Conservation (phyloP, 2,329 filamentous ascomycete species). For the Paecilomyces sp. region DNA sequence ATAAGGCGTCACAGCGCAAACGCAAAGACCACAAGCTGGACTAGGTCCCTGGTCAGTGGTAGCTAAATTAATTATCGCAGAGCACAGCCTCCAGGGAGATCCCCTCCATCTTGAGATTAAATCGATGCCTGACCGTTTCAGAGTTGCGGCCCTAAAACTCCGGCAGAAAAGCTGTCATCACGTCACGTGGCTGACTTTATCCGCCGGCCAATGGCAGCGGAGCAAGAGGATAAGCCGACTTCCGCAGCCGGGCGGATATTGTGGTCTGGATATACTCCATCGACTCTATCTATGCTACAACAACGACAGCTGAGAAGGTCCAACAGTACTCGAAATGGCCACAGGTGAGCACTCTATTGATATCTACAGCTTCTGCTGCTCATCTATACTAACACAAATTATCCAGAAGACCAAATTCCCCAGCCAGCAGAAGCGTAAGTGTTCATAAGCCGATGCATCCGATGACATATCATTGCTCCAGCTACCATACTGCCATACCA, state of each 20-base stretch:
- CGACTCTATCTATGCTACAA: background rate
- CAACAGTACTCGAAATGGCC: background rate
- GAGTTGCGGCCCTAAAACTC: slow-evolving; percentile 1
- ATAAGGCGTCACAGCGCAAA: background rate
- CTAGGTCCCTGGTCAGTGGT: background rate
- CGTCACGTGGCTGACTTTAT: background rate
- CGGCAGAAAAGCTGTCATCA: background rate
- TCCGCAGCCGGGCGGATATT: too few species aligned
- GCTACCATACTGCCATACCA: slow-evolving; percentile 3
- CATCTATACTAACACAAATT: slow-evolving; percentile 4
- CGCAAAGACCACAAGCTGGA: background rate
- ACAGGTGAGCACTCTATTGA: background rate
- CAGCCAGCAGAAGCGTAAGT: slow-evolving; percentile 30
- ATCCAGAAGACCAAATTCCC: slow-evolving; percentile 16
- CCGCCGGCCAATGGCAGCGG: background rate
- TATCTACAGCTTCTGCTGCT: background rate
- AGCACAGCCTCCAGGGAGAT: background rate
- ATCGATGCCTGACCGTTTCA: slow-evolving; percentile 3
- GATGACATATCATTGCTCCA: too few species aligned
- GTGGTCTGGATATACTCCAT: background rate
- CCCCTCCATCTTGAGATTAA: background rate
- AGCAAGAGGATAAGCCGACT: background rate
- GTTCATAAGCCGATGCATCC: background rate
- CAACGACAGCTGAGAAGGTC: background rate
- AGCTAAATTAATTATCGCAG: background rate